Percentiles rank a stretch among this genome's conserved stretches.
phyloP scores from a whole-genome alignment of 176 grass and related monocot genomes.

The Raddia distichophylla region DNA sequence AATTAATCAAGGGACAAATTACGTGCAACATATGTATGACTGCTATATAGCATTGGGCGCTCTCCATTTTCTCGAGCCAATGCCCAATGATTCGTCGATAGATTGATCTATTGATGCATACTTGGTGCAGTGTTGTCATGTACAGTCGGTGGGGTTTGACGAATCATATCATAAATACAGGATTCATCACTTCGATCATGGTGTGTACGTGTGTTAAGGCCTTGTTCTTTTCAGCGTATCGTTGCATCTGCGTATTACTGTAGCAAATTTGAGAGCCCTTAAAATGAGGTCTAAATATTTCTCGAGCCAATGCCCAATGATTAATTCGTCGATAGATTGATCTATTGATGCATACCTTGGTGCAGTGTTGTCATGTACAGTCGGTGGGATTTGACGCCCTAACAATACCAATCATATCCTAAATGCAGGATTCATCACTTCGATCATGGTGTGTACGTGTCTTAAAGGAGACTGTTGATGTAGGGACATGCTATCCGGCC shows the following conservation, averaged over 20 bases:
- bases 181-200: not conserved
- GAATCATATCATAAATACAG: no score
- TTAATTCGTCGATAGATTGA: not conserved
- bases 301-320: no score
- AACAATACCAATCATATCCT: not conserved
- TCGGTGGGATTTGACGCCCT: slow-evolving; percentile 32
- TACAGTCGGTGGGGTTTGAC: slow-evolving; percentile 29
- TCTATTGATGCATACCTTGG: not conserved
- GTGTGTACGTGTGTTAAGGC: not conserved
- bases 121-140: slow-evolving; percentile 6
- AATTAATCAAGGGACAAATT: not conserved
- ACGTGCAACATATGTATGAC: no score
- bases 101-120: not conserved
- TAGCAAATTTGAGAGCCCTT: no score
- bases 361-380: not conserved
- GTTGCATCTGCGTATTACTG: no score
- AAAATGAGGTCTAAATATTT: no score
- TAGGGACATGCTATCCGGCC: not conserved
- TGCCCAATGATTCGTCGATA: no score
- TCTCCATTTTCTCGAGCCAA: not conserved
- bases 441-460: not conserved
- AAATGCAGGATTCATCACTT: not conserved
- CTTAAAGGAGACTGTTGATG: not conserved
- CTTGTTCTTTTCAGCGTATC: no score
- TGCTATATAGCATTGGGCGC: no score